phyloP scores from a whole-genome alignment of 2,329 filamentous ascomycete species.

The Monosporascus sp. region DNA sequence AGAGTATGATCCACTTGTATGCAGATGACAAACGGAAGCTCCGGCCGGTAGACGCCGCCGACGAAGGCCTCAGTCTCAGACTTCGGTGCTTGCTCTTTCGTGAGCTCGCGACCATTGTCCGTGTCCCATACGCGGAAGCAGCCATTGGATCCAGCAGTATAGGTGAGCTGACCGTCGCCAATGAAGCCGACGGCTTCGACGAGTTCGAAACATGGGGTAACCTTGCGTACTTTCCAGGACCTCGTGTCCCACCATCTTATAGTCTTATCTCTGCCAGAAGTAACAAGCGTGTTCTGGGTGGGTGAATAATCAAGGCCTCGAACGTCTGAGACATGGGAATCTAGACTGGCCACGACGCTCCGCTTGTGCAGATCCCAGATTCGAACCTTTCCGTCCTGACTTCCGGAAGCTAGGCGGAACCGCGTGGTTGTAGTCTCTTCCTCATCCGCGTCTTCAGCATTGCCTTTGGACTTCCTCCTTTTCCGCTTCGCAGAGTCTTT shows the following conservation, averaged over 20 bases:
- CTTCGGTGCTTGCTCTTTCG: conserved; percentile 61
- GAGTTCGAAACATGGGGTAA: conserved; percentile 79
- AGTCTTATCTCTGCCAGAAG: conserved; percentile 88
- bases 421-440: conserved; percentile 39
- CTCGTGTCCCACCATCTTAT: conserved; percentile 85
- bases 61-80: conserved; percentile 65
- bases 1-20: conserved; percentile 89
- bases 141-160: conserved; percentile 80
- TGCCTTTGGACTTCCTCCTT: conserved; percentile 38
- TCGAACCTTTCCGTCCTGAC: conserved; percentile 87
- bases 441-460: conserved; percentile 36
- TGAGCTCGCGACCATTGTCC: conserved; percentile 72
- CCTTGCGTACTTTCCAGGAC: conserved; percentile 77
- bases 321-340: conserved; percentile 95
- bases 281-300: conserved; percentile 70
- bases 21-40: conserved; percentile 68
- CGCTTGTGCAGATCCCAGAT: conserved; percentile 90
- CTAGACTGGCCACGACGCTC: conserved; percentile 69
- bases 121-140: conserved; percentile 80
- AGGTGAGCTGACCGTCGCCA: conserved; percentile 65
- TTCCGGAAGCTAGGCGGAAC: conserved; percentile 83
- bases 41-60: conserved; percentile 61
- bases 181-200: conserved; percentile 82
- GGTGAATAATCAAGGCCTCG: conserved; percentile 77
- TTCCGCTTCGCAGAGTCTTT: conserved; percentile 39